phyloP scores from a whole-genome alignment of 495 filamentous ascomycete genomes.

The Penicilliopsis zonata region DNA sequence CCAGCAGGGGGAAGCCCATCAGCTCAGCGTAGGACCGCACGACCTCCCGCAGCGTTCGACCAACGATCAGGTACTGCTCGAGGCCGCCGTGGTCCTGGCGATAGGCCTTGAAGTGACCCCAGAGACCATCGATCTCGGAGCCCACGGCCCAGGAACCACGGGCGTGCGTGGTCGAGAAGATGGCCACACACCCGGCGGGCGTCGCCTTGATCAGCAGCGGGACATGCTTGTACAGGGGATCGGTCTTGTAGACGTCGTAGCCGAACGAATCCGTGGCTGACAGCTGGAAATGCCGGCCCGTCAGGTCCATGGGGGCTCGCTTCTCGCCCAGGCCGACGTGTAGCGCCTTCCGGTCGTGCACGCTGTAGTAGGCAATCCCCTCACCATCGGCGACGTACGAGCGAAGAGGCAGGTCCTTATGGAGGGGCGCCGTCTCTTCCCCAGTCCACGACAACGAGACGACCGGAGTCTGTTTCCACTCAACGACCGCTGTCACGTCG shows the following conservation, averaged over 20 bases:
- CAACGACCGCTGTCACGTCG: constrained; percentile 35
- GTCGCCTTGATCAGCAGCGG: constrained; percentile 55
- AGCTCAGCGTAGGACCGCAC: constrained; percentile 53
- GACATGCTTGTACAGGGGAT: constrained; percentile 64
- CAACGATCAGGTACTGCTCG: constrained; percentile 58
- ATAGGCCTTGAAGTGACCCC: constrained; percentile 60
- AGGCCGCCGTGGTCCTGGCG: constrained; percentile 58
- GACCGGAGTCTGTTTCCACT: constrained; percentile 44
- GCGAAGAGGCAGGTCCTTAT: constrained; percentile 46
- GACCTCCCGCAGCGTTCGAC: constrained; percentile 49
- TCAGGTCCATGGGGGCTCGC: constrained; percentile 58
- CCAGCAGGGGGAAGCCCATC: constrained; percentile 50
- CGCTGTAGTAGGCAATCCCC: constrained; percentile 49
- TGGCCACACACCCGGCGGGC: constrained; percentile 45
- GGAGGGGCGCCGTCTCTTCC: constrained; percentile 31
- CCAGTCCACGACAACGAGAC: constrained; percentile 42
- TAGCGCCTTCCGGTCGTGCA: constrained; percentile 42
- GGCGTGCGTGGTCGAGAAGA: constrained; percentile 53
- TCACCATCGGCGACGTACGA: constrained; percentile 47
- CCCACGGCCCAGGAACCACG: constrained; percentile 53
- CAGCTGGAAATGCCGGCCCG: constrained; percentile 49
- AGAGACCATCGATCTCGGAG: constrained; percentile 58
- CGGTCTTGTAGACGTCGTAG: constrained; percentile 57
- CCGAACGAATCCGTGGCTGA: constrained; percentile 58
- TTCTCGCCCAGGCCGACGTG: constrained; percentile 62